These are phyloP conservation scores for Brassica cretica DNA, from an alignment of 345 rosid species.

Conservation along the genomic window DNA sequence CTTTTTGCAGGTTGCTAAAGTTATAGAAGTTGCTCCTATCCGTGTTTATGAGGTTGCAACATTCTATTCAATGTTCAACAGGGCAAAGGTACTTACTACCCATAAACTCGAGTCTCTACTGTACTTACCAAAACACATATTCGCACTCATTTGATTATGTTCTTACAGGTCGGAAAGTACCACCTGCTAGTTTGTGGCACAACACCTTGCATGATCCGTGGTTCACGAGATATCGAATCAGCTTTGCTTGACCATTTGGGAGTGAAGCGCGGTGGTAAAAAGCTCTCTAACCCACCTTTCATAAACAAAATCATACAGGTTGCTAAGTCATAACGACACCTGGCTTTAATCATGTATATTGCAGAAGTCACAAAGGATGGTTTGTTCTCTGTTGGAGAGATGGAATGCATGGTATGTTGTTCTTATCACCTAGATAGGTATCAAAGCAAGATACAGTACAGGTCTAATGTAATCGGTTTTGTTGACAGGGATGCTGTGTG, in stretches of 20 bases:
- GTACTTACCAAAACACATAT: constrained; percentile 6
- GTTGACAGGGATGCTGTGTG: constrained; percentile 89
- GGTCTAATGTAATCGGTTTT: constrained; percentile 17
- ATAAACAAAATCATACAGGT: background rate
- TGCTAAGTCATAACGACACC: constrained; percentile 19
- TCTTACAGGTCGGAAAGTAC: constrained; percentile 86
- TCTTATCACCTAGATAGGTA: background rate
- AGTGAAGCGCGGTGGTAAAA: constrained; percentile 88
- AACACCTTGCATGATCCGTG: constrained; percentile 97
- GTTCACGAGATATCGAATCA: constrained; percentile 88
- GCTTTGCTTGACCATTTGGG: constrained; percentile 89
- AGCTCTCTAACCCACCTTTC: constrained; percentile 21
- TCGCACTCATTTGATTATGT: constrained; percentile 6
- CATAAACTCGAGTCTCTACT: constrained; percentile 5
- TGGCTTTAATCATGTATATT: constrained; percentile 6
- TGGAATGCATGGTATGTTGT: constrained; percentile 96
- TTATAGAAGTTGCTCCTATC: constrained; percentile 87
- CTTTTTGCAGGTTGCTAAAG: constrained; percentile 72
- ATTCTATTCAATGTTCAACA: constrained; percentile 97
- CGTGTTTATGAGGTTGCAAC: constrained; percentile 98
- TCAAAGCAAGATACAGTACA: background rate
- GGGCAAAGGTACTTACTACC: constrained; percentile 56
- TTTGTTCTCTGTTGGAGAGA: constrained; percentile 95
- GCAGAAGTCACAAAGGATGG: constrained; percentile 99
- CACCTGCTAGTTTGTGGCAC: constrained; percentile 98